These are phyloP conservation scores for Alternaria postmessia DNA, from an alignment of 2,329 filamentous ascomycete genomes.

Conservation along the genomic window DNA sequence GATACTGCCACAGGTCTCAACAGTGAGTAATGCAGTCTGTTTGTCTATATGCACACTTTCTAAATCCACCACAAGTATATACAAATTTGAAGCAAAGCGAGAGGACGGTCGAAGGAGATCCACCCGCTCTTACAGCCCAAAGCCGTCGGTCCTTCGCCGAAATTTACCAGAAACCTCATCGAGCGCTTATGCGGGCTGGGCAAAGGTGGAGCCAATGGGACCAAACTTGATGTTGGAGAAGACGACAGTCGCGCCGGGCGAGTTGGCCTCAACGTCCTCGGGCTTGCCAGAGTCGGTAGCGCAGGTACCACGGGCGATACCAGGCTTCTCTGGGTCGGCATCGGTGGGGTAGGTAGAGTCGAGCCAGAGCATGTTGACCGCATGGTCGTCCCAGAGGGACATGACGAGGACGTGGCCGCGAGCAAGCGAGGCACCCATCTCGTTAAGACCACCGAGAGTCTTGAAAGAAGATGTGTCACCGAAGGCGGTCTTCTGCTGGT, in stretches of 20 bases:
- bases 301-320: slow-evolving; percentile 50
- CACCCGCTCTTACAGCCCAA: neutral
- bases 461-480: slow-evolving; percentile 63
- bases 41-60: slow-evolving; percentile 18
- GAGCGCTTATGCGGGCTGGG: slow-evolving; percentile 38
- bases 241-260: slow-evolving; percentile 45
- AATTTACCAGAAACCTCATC: neutral
- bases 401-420: slow-evolving; percentile 71
- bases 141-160: neutral
- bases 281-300: slow-evolving; percentile 48
- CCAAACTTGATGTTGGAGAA: slow-evolving; percentile 54
- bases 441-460: slow-evolving; percentile 63
- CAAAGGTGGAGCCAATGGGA: slow-evolving; percentile 51
- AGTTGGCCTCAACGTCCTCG: slow-evolving; percentile 48
- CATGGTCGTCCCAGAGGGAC: slow-evolving; percentile 71
- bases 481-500: slow-evolving; percentile 64
- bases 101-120: slow-evolving; percentile 6
- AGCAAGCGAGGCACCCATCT: slow-evolving; percentile 63
- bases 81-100: slow-evolving; percentile 18
- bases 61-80: slow-evolving; percentile 18
- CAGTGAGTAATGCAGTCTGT: slow-evolving; percentile 11
- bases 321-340: slow-evolving; percentile 41
- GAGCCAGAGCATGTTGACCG: slow-evolving; percentile 77
- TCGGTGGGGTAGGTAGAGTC: slow-evolving; percentile 69
- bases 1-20: neutral